Conservation (phyloP, 2,329 filamentous ascomycete species). For the Plectosphaerella plurivora region DNA sequence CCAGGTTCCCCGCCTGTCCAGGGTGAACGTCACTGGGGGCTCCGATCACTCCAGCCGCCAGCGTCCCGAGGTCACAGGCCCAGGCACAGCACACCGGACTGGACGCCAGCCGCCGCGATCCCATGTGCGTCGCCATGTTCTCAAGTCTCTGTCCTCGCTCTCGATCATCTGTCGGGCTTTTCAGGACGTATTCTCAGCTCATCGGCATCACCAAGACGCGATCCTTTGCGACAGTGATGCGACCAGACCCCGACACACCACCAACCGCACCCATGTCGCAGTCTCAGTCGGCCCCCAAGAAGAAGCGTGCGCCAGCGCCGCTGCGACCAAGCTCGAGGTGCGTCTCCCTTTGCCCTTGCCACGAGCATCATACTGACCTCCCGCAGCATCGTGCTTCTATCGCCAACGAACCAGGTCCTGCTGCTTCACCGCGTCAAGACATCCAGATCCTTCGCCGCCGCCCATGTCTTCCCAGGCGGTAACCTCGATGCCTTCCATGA, state of each 20-base stretch:
- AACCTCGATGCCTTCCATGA: conserved; percentile 77
- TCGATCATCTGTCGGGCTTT: too few relatives aligned
- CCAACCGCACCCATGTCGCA: conserved; percentile 4
- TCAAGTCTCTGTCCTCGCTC: too few relatives aligned
- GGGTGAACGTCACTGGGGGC: too few relatives aligned
- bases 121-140: too few relatives aligned
- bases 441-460: conserved; percentile 80
- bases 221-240: not conserved
- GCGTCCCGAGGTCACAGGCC: too few relatives aligned
- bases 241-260: conserved; percentile 4
- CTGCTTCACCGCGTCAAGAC: conserved; percentile 82
- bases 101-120: too few relatives aligned
- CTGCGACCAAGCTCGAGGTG: conserved; percentile 64
- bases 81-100: too few relatives aligned
- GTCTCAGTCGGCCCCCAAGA: conserved; percentile 4
- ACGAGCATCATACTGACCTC: not conserved
- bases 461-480: conserved; percentile 93
- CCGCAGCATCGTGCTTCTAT: conserved; percentile 68
- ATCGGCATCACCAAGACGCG: too few relatives aligned
- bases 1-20: too few relatives aligned
- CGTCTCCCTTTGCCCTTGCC: conserved; percentile 1
- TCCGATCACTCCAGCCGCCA: too few relatives aligned
- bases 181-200: too few relatives aligned
- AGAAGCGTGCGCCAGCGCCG: conserved; percentile 23
- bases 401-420: conserved; percentile 80